Evolutionary conservation across 495 filamentous ascomycete species (phyloP), one percentile per base, ranked within the genome.

Genomic region (Endocarpon pusillum): DNA sequence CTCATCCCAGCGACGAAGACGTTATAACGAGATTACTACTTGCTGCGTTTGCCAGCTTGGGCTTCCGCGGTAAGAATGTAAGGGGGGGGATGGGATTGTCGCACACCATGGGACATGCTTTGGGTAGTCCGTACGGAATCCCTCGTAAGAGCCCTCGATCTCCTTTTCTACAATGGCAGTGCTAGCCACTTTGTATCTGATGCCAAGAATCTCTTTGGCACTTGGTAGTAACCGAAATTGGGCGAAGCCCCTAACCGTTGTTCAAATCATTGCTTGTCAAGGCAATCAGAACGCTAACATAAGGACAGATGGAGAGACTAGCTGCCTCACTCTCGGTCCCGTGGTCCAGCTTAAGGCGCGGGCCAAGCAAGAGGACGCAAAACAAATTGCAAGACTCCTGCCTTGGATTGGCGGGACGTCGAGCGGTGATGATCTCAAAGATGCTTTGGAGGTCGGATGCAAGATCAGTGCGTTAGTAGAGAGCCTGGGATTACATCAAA

Each of bases 71-170:
- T 2, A 40, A 47, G 31, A 63, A 64, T 36, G 16, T 61, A 18
- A 55, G 54, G 18, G 56, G 56, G n/a, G 50, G 53, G 3, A 38
- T 66, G 3, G 63, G 63, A 2, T 41, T 66, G 10, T 50, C 42
- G 12, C 64, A 69, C 41, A 33, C 45, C 0, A 43, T 69, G 6
- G 64, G 64, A 2, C 59, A 67, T 36, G 62, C 64, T 1, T 41
- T 69, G 10, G 64, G 64, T 2, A 51, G 49, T 4, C 60, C 64
- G 5, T 69, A 67, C 41, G 41, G 42, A 3, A 67, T 69, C 24
- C 64, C 64, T 4, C 26, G 19, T 26, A 20, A 20, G n/a, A n/a
- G n/a, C n/a, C n/a, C n/a, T n/a, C n/a, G n/a, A n/a, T n/a, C n/a
- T n/a, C n/a, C n/a, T n/a, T n/a, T n/a, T n/a, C n/a, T n/a, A n/a